Percentiles rank a stretch among this genome's conserved stretches.
Evolutionary conservation across 441 rosid genomes (phyloP).

Genomic region (Gossypium davidsonii): DNA sequence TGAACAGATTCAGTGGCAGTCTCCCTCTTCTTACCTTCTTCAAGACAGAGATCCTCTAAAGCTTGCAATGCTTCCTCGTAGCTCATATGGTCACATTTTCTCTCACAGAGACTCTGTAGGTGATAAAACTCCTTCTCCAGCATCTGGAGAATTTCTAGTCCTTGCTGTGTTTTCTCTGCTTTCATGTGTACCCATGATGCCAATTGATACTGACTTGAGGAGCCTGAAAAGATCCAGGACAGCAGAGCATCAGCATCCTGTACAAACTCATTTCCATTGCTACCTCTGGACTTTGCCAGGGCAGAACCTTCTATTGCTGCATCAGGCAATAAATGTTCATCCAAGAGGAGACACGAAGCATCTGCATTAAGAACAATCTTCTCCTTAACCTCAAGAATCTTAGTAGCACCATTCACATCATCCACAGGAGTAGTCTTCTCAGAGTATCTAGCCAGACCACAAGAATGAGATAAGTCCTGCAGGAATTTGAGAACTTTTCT

Average conservation of each 20-base stretch:
- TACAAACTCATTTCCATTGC: constrained; percentile 27
- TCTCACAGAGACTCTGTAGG: constrained; percentile 74
- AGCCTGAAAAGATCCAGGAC: constrained; percentile 84
- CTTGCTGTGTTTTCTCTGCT: constrained; percentile 70
- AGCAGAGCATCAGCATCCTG: constrained; percentile 48
- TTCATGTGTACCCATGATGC: constrained; percentile 54
- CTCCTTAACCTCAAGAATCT: constrained; percentile 40
- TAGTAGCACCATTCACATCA: constrained; percentile 34
- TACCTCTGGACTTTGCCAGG: constrained; percentile 26
- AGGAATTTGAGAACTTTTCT: constrained; percentile 72
- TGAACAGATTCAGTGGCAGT: constrained; percentile 38
- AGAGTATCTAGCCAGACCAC: constrained; percentile 64
- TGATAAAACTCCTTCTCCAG: constrained; percentile 78
- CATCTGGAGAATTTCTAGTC: constrained; percentile 59
- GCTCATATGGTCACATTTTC: constrained; percentile 71
- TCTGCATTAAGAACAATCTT: constrained; percentile 60
- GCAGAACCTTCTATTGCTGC: constrained; percentile 25
- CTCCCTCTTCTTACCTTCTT: constrained; percentile 80
- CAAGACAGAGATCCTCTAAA: constrained; percentile 68
- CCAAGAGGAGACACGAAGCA: constrained; percentile 50
- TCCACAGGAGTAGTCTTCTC: constrained; percentile 44
- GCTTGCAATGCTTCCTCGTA: constrained; percentile 81
- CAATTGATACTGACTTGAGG: constrained; percentile 60
- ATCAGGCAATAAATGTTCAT: constrained; percentile 44
- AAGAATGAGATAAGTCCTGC: constrained; percentile 73